Evolutionary conservation across 2,329 filamentous ascomycete species (phyloP).

Genomic region (Alternaria sp.): DNA sequence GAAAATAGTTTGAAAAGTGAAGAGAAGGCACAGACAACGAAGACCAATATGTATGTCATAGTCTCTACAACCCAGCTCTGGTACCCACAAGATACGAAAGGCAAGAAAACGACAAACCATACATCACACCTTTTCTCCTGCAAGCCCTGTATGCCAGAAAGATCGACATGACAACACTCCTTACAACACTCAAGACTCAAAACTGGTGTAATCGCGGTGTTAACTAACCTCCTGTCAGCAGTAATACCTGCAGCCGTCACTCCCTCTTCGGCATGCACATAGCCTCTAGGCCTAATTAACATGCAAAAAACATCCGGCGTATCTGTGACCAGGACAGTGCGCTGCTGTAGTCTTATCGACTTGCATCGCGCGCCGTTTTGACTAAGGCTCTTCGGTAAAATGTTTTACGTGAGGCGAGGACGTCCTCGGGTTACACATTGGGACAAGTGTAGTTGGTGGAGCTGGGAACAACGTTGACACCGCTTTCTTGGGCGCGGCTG

Average conservation of each 20-base stretch:
- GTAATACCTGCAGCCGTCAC: conserved; percentile 27
- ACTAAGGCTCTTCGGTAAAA: conserved; percentile 49
- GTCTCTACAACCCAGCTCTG: neutral
- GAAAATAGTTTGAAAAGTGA: neutral
- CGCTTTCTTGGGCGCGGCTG: conserved; percentile 6
- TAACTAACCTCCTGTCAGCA: conserved; percentile 10
- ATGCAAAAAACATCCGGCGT: conserved; percentile 21
- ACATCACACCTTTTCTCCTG: conserved; percentile 15
- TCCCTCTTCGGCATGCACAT: conserved; percentile 31
- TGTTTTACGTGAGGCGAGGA: conserved; percentile 33
- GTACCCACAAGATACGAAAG: conserved; percentile 12
- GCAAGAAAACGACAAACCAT: conserved; percentile 22
- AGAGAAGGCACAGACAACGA: neutral
- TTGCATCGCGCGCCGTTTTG: conserved; percentile 36
- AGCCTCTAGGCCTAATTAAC: conserved; percentile 30
- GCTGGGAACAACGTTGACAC: conserved; percentile 20
- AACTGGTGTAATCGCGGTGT: conserved; percentile 31
- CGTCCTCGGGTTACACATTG: conserved; percentile 20
- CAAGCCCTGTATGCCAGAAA: conserved; percentile 27
- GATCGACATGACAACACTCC: conserved; percentile 35
- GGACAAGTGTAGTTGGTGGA: conserved; percentile 20
- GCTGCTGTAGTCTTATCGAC: conserved; percentile 47
- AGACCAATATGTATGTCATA: conserved; percentile 7
- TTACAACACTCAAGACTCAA: conserved; percentile 32
- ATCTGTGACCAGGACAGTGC: conserved; percentile 28